phyloP scores from a whole-genome alignment of 1,284 basidiomycete species.

The Cryptococcus hybrid region DNA sequence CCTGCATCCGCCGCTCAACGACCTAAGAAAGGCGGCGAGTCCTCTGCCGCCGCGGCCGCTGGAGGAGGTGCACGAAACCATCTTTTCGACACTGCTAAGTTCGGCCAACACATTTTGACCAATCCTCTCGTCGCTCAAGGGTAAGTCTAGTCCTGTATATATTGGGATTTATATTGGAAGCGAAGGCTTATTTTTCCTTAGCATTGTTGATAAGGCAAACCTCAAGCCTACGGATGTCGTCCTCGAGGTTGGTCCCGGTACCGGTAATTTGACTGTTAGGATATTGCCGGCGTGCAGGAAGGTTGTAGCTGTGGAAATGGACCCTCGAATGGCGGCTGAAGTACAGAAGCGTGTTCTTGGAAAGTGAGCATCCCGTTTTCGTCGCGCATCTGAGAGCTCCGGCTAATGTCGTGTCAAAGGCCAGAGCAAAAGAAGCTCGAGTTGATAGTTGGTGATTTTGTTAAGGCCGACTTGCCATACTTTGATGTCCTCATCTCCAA shows the following conservation, averaged over 20 bases:
- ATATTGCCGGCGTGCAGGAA: conserved; percentile 93
- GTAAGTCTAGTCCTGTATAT: conserved; percentile 54
- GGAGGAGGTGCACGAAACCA: conserved; percentile 61
- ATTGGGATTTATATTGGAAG: background rate
- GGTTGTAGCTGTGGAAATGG: conserved; percentile 95
- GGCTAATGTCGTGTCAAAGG: conserved; percentile 52
- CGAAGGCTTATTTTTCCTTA: background rate
- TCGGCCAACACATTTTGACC: conserved; percentile 97
- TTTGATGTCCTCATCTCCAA: conserved; percentile 99
- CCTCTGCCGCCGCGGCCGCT: conserved; percentile 16
- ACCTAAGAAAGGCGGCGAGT: conserved; percentile 32
- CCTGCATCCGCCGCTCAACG: conserved; percentile 55
- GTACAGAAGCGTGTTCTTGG: conserved; percentile 96
- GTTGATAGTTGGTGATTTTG: conserved; percentile 93
- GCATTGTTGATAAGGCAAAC: conserved; percentile 58
- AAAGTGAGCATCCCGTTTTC: conserved; percentile 65
- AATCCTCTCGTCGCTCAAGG: conserved; percentile 86
- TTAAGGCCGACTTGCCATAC: conserved; percentile 94
- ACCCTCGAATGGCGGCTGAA: conserved; percentile 98
- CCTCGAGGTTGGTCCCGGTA: conserved; percentile 97
- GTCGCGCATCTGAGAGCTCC: background rate
- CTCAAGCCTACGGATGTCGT: conserved; percentile 93
- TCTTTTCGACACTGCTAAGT: conserved; percentile 88
- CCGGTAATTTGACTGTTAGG: conserved; percentile 92
- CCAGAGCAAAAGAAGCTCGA: conserved; percentile 94